Evolutionary conservation across 2,329 filamentous ascomycete genomes (phyloP).

Genomic region (Paramyrothecium roridum): DNA sequence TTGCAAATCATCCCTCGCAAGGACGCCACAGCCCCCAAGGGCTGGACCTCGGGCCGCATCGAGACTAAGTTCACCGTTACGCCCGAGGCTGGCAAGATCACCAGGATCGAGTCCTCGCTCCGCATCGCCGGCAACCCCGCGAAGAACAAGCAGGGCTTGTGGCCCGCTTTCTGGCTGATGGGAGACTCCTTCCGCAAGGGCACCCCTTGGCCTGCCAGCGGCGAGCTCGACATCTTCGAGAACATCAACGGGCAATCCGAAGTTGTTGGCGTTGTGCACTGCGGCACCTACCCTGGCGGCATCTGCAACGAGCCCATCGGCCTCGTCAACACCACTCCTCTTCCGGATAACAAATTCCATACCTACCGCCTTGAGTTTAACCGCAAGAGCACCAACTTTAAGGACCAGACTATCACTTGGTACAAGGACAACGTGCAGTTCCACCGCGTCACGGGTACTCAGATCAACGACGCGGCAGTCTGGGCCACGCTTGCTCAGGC

Average conservation of each 20-base stretch:
- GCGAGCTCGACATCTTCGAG: slow-evolving; percentile 58
- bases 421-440: slow-evolving; percentile 41
- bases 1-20: slow-evolving; percentile 49
- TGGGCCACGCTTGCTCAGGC: slow-evolving; percentile 49
- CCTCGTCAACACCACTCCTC: slow-evolving; percentile 25
- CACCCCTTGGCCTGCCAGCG: slow-evolving; percentile 47
- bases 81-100: slow-evolving; percentile 40
- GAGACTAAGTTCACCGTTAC: slow-evolving; percentile 47
- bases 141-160: slow-evolving; percentile 49
- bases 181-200: slow-evolving; percentile 47
- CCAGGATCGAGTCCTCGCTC: slow-evolving; percentile 42
- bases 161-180: slow-evolving; percentile 58
- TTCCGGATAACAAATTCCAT: slow-evolving; percentile 42
- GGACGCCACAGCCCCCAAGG: slow-evolving; percentile 24
- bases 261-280: slow-evolving; percentile 50
- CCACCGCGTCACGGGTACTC: slow-evolving; percentile 38
- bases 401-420: slow-evolving; percentile 49
- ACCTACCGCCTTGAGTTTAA: slow-evolving; percentile 49
- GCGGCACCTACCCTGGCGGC: slow-evolving; percentile 41
- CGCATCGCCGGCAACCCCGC: slow-evolving; percentile 40
- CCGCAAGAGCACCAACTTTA: slow-evolving; percentile 41
- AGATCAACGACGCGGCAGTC: slow-evolving; percentile 40
- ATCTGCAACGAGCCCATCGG: slow-evolving; percentile 50
- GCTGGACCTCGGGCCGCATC: slow-evolving; percentile 55
- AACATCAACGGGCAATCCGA: slow-evolving; percentile 45